Evolutionary conservation across 2,329 filamentous ascomycete species (phyloP).

Genomic region (Sporothrix mexicana): DNA sequence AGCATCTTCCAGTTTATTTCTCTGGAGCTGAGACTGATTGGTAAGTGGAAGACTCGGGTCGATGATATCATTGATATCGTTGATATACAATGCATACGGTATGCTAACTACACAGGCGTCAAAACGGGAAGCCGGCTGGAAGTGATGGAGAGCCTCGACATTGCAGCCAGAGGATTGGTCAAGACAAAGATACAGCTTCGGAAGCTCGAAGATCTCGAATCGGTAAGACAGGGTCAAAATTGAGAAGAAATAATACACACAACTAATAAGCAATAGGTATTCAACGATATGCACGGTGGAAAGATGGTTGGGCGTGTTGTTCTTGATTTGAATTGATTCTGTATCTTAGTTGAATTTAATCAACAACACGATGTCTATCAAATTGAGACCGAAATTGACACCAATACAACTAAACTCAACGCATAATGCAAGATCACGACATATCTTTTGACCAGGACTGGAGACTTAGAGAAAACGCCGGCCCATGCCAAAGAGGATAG

Average conservation of each 20-base stretch:
- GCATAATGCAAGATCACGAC: too few species aligned
- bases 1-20: conserved; percentile 7
- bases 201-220: not conserved
- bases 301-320: not conserved
- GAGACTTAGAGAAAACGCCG: not conserved
- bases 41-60: not conserved
- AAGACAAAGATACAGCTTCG: conserved; percentile 2
- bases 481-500: not conserved
- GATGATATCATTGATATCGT: not conserved
- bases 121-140: conserved; percentile 14
- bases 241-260: not conserved
- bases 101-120: conserved; percentile 5
- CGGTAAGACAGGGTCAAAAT: not conserved
- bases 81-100: not conserved
- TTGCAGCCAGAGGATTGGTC: conserved; percentile 2
- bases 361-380: too few species aligned
- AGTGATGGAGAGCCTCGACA: not conserved
- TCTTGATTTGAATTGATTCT: not conserved
- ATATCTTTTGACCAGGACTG: not conserved
- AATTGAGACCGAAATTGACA: not conserved
- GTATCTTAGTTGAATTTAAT: not conserved
- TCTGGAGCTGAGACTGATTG: conserved; percentile 7
- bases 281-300: not conserved
- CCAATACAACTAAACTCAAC: too few species aligned
- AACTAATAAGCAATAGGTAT: not conserved